These are phyloP conservation scores for Pythium diclinum DNA, from an alignment of 352 stramenopile genomes.

Conservation along the genomic window DNA sequence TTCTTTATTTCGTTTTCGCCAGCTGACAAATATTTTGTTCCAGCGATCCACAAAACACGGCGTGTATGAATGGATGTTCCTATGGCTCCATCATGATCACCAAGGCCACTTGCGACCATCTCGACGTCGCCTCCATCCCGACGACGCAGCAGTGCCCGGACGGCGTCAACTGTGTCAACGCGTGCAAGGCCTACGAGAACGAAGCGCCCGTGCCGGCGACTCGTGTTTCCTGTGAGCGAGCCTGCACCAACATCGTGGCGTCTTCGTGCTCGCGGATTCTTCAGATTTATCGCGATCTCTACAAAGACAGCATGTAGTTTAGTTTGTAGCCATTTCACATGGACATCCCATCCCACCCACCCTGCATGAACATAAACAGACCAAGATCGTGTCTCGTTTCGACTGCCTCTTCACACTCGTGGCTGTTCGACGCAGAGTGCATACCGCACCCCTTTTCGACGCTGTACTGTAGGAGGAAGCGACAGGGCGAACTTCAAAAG, in stretches of 20 bases:
- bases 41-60: constrained; percentile 56
- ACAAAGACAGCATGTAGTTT: constrained; percentile 31
- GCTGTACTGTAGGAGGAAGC: not conserved
- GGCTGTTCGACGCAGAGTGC: not conserved
- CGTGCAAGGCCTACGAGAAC: constrained; percentile 59
- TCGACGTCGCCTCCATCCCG: constrained; percentile 29
- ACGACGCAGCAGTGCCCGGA: constrained; percentile 43
- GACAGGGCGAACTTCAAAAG: not conserved
- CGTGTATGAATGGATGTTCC: constrained; percentile 76
- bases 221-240: constrained; percentile 48
- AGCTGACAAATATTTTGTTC: constrained; percentile 4
- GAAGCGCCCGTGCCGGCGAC: constrained; percentile 46
- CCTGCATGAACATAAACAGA: constrained; percentile 13
- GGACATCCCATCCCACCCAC: not conserved
- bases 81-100: constrained; percentile 71
- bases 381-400: constrained; percentile 7
- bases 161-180: constrained; percentile 54
- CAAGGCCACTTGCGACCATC: constrained; percentile 61
- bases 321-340: constrained; percentile 21
- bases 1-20: not conserved
- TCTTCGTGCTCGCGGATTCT: constrained; percentile 61
- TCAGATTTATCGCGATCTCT: constrained; percentile 62
- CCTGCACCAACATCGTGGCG: constrained; percentile 57
- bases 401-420: constrained; percentile 4
- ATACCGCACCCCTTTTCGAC: constrained; percentile 1